Base-by-base conservation (phyloP, 1,139 yeast species). In the Groenewaldozyma sp. region DNA sequence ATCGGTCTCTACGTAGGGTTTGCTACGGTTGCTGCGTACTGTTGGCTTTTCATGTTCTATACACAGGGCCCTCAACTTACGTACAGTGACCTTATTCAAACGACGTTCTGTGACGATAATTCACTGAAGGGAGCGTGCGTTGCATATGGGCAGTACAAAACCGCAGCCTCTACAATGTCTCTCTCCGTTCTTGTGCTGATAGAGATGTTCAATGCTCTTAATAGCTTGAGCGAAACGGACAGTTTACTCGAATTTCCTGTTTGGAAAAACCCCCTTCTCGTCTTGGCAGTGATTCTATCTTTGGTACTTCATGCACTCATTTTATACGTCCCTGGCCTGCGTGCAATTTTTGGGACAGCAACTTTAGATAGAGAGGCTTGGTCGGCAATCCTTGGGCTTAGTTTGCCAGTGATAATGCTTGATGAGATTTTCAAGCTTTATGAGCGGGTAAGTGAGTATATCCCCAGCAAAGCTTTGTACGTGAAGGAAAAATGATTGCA, bases 21-120 rank as follows among this genome's bases (percentile, higher is more conserved):
- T 31, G 68, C 67, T 3, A 64, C 69, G 10, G 68, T 64, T n/a
- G 60, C 59, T 42, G 68, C 68, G 11, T 64, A 64, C 42, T 61
- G 58, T 11, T 65, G 69, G 69, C 63, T 63, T 55, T 65, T 63
- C 48, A 40, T 63, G 37, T 50, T 45, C 38, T 59, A 60, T 42
- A 38, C 45, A 5, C 47, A 54, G 22, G 69, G 69, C 4, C 69
- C 69, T 9, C 55, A 54, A 40, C 57, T 64, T 27, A 37, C 59
- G 4, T 64, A 50, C 44, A 18, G 46, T 29, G 60, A 63, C 44
- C 49, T 64, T 27, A 55, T 64, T 3, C 60, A 59, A 40, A 63
- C 63, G 51, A 68, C 63, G 39, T 52, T 55, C 38, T 63, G 68
- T 40, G 28, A 48, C 3, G 54, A 52, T 3, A 59, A 59, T 48